Conservation (phyloP, 805 yeast species). For the Ascoidea tarda region DNA sequence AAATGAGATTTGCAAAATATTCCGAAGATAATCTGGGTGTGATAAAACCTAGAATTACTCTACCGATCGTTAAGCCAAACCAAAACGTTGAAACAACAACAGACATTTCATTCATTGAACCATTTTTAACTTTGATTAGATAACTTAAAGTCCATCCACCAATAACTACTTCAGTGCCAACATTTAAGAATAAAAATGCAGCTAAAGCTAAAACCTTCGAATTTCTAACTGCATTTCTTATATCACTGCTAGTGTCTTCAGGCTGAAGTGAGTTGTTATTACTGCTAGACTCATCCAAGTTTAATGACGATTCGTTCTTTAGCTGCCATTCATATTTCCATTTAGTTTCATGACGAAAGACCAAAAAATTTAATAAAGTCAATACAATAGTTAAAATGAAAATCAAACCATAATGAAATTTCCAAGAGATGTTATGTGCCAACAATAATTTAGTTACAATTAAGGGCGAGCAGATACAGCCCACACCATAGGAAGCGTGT, state of each 20-base stretch:
- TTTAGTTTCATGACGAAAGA: constrained; percentile 32
- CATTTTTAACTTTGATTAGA: constrained; percentile 37
- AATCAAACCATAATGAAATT: constrained; percentile 20
- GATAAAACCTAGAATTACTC: constrained; percentile 42
- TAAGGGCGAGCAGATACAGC: constrained; percentile 60
- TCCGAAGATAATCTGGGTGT: constrained; percentile 36
- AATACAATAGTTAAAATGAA: constrained; percentile 24
- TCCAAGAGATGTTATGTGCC: constrained; percentile 17
- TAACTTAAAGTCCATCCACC: constrained; percentile 65
- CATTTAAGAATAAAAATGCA: constrained; percentile 40
- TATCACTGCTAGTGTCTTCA: constrained; percentile 1
- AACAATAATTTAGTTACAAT: constrained; percentile 30
- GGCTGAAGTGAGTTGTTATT: constrained; percentile 6
- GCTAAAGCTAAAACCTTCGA: constrained; percentile 33
- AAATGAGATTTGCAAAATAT: constrained; percentile 21
- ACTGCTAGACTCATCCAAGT: constrained; percentile 8
- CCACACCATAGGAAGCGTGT: constrained; percentile 62
- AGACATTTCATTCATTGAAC: constrained; percentile 33
- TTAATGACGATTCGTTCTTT: constrained; percentile 10
- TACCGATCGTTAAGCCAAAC: constrained; percentile 56
- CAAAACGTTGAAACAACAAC: constrained; percentile 59
- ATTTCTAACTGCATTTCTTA: constrained; percentile 15
- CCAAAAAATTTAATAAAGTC: constrained; percentile 19
- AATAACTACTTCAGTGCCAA: constrained; percentile 55
- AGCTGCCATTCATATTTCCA: constrained; percentile 20